Evolutionary conservation across 768 basidiomycete genomes (phyloP), one percentile per base, ranked within the genome.

Genomic region (Pleurotus pulmonarius): DNA sequence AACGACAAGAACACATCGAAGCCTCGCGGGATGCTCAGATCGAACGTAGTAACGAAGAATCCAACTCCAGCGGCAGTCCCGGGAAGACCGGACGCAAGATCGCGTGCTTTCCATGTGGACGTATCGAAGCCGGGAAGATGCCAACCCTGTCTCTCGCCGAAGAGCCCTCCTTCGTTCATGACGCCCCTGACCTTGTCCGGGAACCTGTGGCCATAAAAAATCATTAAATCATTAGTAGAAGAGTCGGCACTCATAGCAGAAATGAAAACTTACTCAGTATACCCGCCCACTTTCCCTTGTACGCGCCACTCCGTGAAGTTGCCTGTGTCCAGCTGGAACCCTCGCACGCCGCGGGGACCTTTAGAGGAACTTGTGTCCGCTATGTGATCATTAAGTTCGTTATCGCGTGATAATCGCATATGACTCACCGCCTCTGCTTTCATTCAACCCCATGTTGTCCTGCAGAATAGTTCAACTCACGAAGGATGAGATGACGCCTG

Each of bases 391-490:
- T 44, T 24, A 20, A 25, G 40, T 12, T n/a, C 15, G 41, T 29
- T 22, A 11, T 34, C 15, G 45, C 13, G 2, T 13, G 3, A 25
- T 24, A 37, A 51, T 40, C 11, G 15, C 5, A 15, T 5, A 4
- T 13, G n/a, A 61, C 75, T 59, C 55, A 83, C 83, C 60, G 61
- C 74, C 75, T 18, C 69, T 48, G 12, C 82, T 79, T 66, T 91
- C 83, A 56, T 90, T 81, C 59, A 89, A 68, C 0, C 90, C 91
- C 86, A 88, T 90, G 62, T 90, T 88, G 58, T 92, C 91, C 85
- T 88, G 46, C 8, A 44, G 46, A 29, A 3, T 43, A 43, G 41
- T 20, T 7, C 5, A 56, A 39, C 58, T 34, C 29, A 44, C 7
- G 43, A 20, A 12, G 29, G 25, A 48, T 16, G 13, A 2, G 11